Evolutionary conservation across 257 asterid species (phyloP), one percentile per base, ranked within the genome.

Genomic region (Solanum dulcamara): DNA sequence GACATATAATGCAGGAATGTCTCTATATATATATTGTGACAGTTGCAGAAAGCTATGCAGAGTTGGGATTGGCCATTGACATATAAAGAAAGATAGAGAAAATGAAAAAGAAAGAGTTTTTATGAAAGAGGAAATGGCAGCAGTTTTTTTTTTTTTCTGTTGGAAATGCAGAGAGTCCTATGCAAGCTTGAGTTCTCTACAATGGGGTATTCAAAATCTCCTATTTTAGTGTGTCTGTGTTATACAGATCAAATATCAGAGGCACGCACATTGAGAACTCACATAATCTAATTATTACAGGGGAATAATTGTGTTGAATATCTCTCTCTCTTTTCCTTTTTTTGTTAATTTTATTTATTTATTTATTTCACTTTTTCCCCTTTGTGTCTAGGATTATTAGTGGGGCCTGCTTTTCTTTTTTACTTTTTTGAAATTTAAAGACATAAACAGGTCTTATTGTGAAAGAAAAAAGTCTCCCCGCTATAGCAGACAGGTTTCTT

Each of bases 61-160:
- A 88, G 85, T 86, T 87, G 64, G 88, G 91, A 91, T 92, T 90
- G 88, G 89, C 90, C 93, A 92, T 92, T 88, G 91, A 88, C 91
- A 85, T 87, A 75, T 84, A 84, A 92, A 88, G 91, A 88, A 91
- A 87, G 93, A 85, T 86, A 85, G 72, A 74, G 51, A 70, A 14
- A 37, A 22, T 50, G 79, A 38, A 35, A 70, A 70, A 50, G 18
- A 17, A 13, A 4, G n/a, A 30, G 7, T 35, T 68, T 22, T 68
- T 68, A 15, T 59, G 20, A 32, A 66, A 32, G 64, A 11, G 33
- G 10, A 26, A 8, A 37, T 14, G 14, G 51, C 81, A 77, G 90
- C 93, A 89, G 90, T 89, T 91, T 91, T 89, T 71, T 82, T 33
- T 30, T 64, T 60, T n/a, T 11, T 11, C 57, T 79, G 85, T 84